Conservation (phyloP, 805 yeast genomes). For the Candida michaelii region DNA sequence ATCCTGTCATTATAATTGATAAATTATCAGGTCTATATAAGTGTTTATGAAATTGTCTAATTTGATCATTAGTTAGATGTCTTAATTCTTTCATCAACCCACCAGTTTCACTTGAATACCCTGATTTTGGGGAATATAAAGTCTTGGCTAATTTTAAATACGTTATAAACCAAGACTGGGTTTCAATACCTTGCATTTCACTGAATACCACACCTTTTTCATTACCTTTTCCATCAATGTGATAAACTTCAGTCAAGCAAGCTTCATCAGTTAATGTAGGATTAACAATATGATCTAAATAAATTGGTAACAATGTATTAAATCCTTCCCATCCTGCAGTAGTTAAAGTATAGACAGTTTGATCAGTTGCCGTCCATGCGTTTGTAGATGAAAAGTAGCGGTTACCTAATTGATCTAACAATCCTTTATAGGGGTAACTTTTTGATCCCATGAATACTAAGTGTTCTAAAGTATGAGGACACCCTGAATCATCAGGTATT, state of each 20-base stretch:
- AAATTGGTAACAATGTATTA: slow-evolving; percentile 76
- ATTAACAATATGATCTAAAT: slow-evolving; percentile 79
- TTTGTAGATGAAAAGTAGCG: slow-evolving; percentile 82
- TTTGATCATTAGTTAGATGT: slow-evolving; percentile 66
- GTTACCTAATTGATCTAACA: slow-evolving; percentile 83
- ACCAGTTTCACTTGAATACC: slow-evolving; percentile 92
- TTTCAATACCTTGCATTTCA: slow-evolving; percentile 94
- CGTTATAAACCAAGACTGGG: slow-evolving; percentile 67
- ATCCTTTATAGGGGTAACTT: slow-evolving; percentile 86
- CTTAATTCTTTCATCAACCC: slow-evolving; percentile 81
- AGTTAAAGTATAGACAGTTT: slow-evolving; percentile 86
- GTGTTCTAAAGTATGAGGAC: slow-evolving; percentile 96
- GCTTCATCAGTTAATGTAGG: slow-evolving; percentile 91
- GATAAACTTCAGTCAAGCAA: slow-evolving; percentile 91
- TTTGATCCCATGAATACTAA: slow-evolving; percentile 91
- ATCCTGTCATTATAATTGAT: slow-evolving; percentile 81
- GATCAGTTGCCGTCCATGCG: slow-evolving; percentile 97
- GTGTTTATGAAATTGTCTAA: slow-evolving; percentile 68
- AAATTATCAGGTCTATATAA: slow-evolving; percentile 82
- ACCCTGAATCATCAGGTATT: slow-evolving; percentile 80
- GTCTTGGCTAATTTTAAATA: slow-evolving; percentile 59
- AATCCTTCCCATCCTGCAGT: slow-evolving; percentile 98
- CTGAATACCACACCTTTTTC: slow-evolving; percentile 97
- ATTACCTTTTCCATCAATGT: slow-evolving; percentile 83
- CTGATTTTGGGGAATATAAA: slow-evolving; percentile 59